Conservation (phyloP, 2,329 filamentous ascomycete genomes). For the Dryadomyces quercivorus region DNA sequence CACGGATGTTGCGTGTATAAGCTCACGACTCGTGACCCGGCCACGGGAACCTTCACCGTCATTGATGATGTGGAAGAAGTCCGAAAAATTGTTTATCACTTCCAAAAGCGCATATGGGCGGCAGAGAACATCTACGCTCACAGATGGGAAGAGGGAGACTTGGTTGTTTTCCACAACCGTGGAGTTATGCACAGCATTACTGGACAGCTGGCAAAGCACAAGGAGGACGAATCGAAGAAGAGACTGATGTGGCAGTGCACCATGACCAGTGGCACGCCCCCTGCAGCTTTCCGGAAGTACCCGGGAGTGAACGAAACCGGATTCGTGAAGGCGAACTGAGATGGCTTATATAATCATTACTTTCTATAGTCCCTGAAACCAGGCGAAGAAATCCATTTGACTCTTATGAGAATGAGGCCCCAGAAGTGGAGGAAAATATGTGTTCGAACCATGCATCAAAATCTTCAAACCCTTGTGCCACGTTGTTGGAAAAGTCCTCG, state of each 20-base stretch:
- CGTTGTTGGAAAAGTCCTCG: background rate
- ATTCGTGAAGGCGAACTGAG: slow-evolving; percentile 2
- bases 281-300: slow-evolving; percentile 8
- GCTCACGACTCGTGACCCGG: slow-evolving; percentile 7
- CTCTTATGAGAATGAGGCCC: background rate
- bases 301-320: slow-evolving; percentile 9
- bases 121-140: slow-evolving; percentile 58
- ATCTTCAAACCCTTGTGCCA: slow-evolving; percentile 7
- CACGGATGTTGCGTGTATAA: slow-evolving; percentile 10
- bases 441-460: slow-evolving; percentile 14
- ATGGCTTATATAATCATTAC: background rate
- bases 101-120: slow-evolving; percentile 19
- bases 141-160: slow-evolving; percentile 65
- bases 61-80: slow-evolving; percentile 12
- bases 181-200: slow-evolving; percentile 65
- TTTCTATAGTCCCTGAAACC: background rate
- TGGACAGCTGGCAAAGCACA: slow-evolving; percentile 46
- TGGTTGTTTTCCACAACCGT: slow-evolving; percentile 69
- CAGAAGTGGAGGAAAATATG: slow-evolving; percentile 7
- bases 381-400: background rate
- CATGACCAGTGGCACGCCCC: slow-evolving; percentile 23
- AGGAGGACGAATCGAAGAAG: slow-evolving; percentile 47
- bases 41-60: slow-evolving; percentile 1
- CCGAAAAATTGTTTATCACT: slow-evolving; percentile 3
- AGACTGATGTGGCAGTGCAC: slow-evolving; percentile 69